Base-by-base conservation (phyloP, 768 basidiomycete genomes). In the Tubosaeta brunneosetosa region DNA sequence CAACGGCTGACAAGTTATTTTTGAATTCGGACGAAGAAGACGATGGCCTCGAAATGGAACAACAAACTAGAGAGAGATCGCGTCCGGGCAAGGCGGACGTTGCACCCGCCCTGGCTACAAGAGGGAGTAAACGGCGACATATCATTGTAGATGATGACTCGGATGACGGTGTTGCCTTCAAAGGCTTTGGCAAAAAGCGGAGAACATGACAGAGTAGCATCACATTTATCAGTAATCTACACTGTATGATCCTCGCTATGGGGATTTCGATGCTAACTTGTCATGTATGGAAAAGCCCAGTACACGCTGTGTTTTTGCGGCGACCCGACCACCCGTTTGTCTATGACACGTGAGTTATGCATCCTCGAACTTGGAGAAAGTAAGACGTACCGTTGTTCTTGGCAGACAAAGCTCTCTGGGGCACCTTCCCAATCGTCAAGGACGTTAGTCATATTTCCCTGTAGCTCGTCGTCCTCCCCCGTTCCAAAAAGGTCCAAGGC, bases 381-480 rank as follows among this genome's bases (percentile, higher is more conserved):
- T 17, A 37, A 11, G 17, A 56, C 81, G 44, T 50, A 88, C 88
- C 79, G 80, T 68, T 92, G 91, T 69, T 99, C 97, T 72, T 98
- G 97, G 64, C 97, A 99, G 6, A 97, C 94, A 70, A 97, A 99
- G 57, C 88, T 92, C 66, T 97, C 94, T 0, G 97, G 97, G 6
- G 97, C 92, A 26, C 91, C 90, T 50, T 92, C 88, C 94, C 94
- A 98, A 65, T 97, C 92, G 43, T 94, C 91, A 48, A 98, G 69
- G 0, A 90, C 79, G 70, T 97, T 92, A 25, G 68, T 68, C 3
- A 58, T 44, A 17, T 69, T 69, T 43, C 78, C 79, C 26, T 75
- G 71, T 14, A 72, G 58, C 38, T 75, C 77, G 44, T 90, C 85
- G 22, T 84, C 84, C n/a, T 83, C 80, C 37, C 82, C 78, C 10